Evolutionary conservation across 2,329 filamentous ascomycete genomes (phyloP).

Genomic region (Ceratocystiopsis brevicomis): DNA sequence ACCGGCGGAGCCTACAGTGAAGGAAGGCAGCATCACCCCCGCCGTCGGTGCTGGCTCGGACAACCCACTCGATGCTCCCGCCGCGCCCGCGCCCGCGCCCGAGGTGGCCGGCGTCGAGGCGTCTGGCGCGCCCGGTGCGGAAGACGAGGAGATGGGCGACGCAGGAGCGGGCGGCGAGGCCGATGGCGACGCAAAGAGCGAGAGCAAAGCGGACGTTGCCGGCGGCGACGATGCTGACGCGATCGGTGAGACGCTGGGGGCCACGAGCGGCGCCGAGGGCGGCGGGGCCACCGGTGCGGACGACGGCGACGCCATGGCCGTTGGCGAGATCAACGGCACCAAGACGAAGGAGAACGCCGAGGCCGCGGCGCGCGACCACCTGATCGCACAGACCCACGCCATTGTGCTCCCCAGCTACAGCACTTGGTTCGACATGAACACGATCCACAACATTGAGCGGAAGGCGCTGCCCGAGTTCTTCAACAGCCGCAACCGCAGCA

Average conservation of each 20-base stretch:
- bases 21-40: constrained; percentile 41
- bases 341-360: constrained; percentile 70
- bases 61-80: constrained; percentile 51
- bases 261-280: not conserved
- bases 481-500: constrained; percentile 94
- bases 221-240: constrained; percentile 2
- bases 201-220: constrained; percentile 5
- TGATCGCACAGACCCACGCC: constrained; percentile 82
- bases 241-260: not conserved
- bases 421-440: constrained; percentile 97
- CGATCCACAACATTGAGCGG: constrained; percentile 74
- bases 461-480: constrained; percentile 97
- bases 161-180: constrained; percentile 11
- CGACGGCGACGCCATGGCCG: constrained; percentile 25
- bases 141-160: constrained; percentile 70
- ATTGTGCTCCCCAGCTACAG: constrained; percentile 96
- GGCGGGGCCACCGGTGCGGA: constrained; percentile 13
- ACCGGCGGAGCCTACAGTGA: constrained; percentile 22
- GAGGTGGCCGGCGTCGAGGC: constrained; percentile 28
- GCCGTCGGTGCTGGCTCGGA: constrained; percentile 34
- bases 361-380: constrained; percentile 72
- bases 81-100: constrained; percentile 42
- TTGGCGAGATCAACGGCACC: constrained; percentile 27
- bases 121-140: constrained; percentile 24
- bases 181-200: not conserved